These are phyloP conservation scores for Rhododendron ferrugineum DNA, from an alignment of 148 eudicot species.

Conservation along the genomic window DNA sequence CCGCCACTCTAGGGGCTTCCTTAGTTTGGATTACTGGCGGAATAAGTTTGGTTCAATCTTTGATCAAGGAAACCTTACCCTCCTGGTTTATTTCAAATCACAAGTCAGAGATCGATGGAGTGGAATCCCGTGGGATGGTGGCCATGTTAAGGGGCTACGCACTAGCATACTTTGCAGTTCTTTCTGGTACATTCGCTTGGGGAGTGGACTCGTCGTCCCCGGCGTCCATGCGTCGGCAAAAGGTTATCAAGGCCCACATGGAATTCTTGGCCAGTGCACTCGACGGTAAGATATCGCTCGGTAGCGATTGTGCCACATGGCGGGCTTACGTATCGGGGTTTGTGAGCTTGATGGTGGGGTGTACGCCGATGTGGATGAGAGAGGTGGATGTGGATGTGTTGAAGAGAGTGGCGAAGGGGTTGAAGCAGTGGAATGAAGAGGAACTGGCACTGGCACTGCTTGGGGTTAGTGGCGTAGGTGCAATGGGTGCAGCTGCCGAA, in stretches of 20 bases:
- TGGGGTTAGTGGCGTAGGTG: conserved; percentile 49
- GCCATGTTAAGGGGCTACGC: conserved; percentile 72
- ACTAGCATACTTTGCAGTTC: conserved; percentile 71
- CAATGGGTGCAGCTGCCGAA: conserved; percentile 86
- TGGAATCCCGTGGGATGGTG: conserved; percentile 37
- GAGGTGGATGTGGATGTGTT: conserved; percentile 62
- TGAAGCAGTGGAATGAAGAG: conserved; percentile 68
- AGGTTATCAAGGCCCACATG: conserved; percentile 47
- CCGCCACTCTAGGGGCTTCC: conserved; percentile 82
- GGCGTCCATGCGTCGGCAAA: conserved; percentile 36
- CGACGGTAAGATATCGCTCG: conserved; percentile 75
- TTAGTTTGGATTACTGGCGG: conserved; percentile 87
- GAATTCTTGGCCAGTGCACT: conserved; percentile 68
- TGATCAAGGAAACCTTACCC: conserved; percentile 72
- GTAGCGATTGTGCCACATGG: conserved; percentile 75
- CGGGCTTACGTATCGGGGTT: conserved; percentile 72
- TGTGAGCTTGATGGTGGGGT: conserved; percentile 69
- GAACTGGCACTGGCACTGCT: conserved; percentile 71
- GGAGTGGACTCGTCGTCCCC: conserved; percentile 48
- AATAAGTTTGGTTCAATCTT: conserved; percentile 42
- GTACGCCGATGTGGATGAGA: conserved; percentile 63
- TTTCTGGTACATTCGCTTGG: conserved; percentile 76
- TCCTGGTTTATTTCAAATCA: conserved; percentile 81
- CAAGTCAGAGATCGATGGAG: conserved; percentile 25
- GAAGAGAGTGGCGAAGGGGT: conserved; percentile 65